Percentiles rank a stretch among this genome's conserved stretches.
phyloP scores from a whole-genome alignment of 768 basidiomycete genomes.

The Leccinum fibrillosum region DNA sequence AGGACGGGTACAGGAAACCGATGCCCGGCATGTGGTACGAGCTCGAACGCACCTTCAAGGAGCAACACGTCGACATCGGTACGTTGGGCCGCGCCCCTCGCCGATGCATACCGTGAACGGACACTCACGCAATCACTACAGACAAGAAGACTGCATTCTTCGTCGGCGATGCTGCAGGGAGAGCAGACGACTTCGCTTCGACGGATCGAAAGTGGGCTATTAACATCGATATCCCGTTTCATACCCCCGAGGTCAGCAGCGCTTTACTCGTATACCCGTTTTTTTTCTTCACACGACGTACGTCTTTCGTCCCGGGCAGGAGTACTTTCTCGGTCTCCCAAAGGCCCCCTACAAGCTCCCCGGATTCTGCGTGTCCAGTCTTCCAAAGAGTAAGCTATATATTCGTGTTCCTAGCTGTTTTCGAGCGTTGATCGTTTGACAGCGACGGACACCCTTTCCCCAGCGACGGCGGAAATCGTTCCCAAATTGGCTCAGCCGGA shows the following conservation, averaged over 20 bases:
- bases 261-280: background rate
- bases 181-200: constrained; percentile 70
- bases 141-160: constrained; percentile 70
- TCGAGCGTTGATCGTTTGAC: background rate
- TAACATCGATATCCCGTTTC: constrained; percentile 70
- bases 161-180: constrained; percentile 89
- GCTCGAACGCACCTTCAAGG: constrained; percentile 57
- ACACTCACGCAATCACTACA: constrained; percentile 26
- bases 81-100: constrained; percentile 8
- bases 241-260: constrained; percentile 73
- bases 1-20: constrained; percentile 81
- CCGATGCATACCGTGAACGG: background rate
- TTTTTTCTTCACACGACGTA: background rate
- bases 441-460: constrained; percentile 39
- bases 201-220: constrained; percentile 85
- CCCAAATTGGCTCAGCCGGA: constrained; percentile 30
- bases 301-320: constrained; percentile 41
- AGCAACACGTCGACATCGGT: constrained; percentile 67
- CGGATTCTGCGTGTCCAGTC: constrained; percentile 63
- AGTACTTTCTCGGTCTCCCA: constrained; percentile 67
- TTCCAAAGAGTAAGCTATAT: constrained; percentile 29
- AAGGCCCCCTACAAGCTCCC: constrained; percentile 46
- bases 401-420: background rate
- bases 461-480: constrained; percentile 17
- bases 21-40: constrained; percentile 85